Conservation (phyloP, 1,139 yeast species). For the Ogataea hybrid region DNA sequence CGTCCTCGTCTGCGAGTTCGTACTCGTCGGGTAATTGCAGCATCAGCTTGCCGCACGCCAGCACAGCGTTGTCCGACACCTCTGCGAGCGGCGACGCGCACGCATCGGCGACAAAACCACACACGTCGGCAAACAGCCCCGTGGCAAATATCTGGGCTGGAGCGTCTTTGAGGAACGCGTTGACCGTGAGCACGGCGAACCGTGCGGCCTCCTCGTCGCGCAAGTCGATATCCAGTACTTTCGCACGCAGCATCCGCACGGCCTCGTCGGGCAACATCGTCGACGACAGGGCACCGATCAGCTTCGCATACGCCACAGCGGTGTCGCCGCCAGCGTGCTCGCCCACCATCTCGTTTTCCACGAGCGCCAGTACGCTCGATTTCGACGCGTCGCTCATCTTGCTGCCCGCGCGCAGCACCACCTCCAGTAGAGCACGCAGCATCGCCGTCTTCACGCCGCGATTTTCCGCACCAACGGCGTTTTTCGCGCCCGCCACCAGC, state of each 20-base stretch:
- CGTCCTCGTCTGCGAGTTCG: slow-evolving; percentile 32
- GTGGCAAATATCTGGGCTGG: slow-evolving; percentile 57
- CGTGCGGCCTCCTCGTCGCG: slow-evolving; percentile 43
- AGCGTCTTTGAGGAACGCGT: slow-evolving; percentile 78
- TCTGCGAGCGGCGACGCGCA: slow-evolving; percentile 48
- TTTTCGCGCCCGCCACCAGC: slow-evolving; percentile 70
- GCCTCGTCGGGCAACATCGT: slow-evolving; percentile 69
- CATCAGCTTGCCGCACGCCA: slow-evolving; percentile 82
- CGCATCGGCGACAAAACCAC: slow-evolving; percentile 46
- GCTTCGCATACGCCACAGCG: slow-evolving; percentile 73
- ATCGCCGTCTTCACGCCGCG: slow-evolving; percentile 80
- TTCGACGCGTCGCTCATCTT: slow-evolving; percentile 77
- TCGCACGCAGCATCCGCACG: slow-evolving; percentile 51
- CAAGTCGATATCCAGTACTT: slow-evolving; percentile 47
- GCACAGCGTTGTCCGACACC: slow-evolving; percentile 73
- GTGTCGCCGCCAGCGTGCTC: slow-evolving; percentile 38
- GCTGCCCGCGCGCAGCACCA: slow-evolving; percentile 75
- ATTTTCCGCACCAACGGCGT: slow-evolving; percentile 43
- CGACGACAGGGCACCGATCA: slow-evolving; percentile 74
- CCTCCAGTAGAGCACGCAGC: slow-evolving; percentile 82
- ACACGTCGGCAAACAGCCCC: slow-evolving; percentile 48
- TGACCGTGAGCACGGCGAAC: slow-evolving; percentile 71
- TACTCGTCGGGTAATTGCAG: slow-evolving; percentile 50
- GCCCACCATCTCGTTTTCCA: slow-evolving; percentile 65
- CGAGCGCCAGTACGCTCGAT: slow-evolving; percentile 64